phyloP scores from a whole-genome alignment of 495 filamentous ascomycete species.

The Aspergillus olivimuriae region DNA sequence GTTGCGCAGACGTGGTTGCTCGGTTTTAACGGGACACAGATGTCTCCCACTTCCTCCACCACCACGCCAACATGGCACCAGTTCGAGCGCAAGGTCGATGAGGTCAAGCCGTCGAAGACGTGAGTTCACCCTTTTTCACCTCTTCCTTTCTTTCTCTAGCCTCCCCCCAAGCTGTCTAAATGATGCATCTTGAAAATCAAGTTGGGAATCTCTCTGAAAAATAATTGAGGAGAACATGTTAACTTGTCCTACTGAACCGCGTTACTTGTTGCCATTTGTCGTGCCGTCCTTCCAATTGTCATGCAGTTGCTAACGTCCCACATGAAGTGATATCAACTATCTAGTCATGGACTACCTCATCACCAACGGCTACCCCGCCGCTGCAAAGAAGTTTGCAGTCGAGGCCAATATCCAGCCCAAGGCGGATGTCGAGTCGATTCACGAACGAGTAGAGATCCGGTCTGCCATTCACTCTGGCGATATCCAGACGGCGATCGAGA shows the following conservation, averaged over 20 bases:
- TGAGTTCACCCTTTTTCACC: conserved; percentile 42
- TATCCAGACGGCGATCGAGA: conserved; percentile 77
- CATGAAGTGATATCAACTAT: conserved; percentile 80
- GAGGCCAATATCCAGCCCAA: conserved; percentile 82
- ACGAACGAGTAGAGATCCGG: conserved; percentile 70
- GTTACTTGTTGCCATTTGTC: conserved; percentile 9
- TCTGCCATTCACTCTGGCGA: conserved; percentile 75
- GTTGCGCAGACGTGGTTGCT: conserved; percentile 26
- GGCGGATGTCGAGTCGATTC: conserved; percentile 64
- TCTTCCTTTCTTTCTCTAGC: conserved; percentile 8
- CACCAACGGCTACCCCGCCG: conserved; percentile 89
- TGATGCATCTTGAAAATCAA: conserved; percentile 80
- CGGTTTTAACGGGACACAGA: conserved; percentile 47
- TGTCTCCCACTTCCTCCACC: conserved; percentile 58
- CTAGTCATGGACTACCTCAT: conserved; percentile 97
- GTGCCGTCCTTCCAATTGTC: conserved; percentile 2
- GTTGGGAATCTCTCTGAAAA: conserved; percentile 99
- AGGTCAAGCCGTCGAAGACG: conserved; percentile 85
- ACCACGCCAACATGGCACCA: conserved; percentile 59
- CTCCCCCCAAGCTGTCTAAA: too few relatives aligned
- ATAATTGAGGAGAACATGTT: conserved; percentile 77
- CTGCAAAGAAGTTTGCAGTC: conserved; percentile 85
- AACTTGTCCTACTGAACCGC: conserved; percentile 63
- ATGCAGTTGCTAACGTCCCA: conserved; percentile 28
- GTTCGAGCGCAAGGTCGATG: conserved; percentile 78